These are phyloP conservation scores for Melaleuca quinquenervia DNA, from an alignment of 345 rosid genomes.

Conservation along the genomic window DNA sequence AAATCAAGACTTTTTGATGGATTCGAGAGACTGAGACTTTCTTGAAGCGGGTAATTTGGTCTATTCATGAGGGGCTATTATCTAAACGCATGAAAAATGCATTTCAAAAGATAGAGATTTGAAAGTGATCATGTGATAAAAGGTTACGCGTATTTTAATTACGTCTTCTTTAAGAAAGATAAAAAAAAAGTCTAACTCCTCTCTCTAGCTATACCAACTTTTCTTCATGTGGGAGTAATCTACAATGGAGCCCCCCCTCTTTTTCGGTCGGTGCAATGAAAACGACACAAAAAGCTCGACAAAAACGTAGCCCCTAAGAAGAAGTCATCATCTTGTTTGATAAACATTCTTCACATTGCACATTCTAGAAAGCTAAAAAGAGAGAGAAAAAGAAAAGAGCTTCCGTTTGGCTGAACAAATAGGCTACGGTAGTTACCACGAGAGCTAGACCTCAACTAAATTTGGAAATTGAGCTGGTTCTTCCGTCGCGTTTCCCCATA, in stretches of 20 bases:
- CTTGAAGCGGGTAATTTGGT: not conserved
- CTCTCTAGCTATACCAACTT: not conserved
- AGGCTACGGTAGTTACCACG: not conserved
- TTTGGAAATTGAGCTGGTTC: not conserved
- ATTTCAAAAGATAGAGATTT: fast-evolving
- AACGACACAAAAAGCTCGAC: not conserved
- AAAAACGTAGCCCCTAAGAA: not conserved
- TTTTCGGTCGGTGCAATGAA: not conserved
- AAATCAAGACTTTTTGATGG: too few species aligned
- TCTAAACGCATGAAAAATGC: not conserved
- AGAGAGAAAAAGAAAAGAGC: not conserved
- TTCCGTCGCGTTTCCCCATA: not conserved
- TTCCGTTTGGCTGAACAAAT: not conserved
- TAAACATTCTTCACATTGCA: not conserved
- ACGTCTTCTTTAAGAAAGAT: not conserved
- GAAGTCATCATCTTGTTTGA: not conserved
- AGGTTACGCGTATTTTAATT: too few species aligned
- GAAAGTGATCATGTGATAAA: not conserved
- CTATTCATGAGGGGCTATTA: not conserved
- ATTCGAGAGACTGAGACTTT: not conserved
- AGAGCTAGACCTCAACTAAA: not conserved
- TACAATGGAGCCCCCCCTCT: not conserved
- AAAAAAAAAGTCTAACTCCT: not conserved
- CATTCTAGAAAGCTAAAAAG: not conserved
- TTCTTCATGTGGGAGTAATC: not conserved